Conservation (phyloP, 2,329 filamentous ascomycete species). For the Chrysoporthe austroafricana region DNA sequence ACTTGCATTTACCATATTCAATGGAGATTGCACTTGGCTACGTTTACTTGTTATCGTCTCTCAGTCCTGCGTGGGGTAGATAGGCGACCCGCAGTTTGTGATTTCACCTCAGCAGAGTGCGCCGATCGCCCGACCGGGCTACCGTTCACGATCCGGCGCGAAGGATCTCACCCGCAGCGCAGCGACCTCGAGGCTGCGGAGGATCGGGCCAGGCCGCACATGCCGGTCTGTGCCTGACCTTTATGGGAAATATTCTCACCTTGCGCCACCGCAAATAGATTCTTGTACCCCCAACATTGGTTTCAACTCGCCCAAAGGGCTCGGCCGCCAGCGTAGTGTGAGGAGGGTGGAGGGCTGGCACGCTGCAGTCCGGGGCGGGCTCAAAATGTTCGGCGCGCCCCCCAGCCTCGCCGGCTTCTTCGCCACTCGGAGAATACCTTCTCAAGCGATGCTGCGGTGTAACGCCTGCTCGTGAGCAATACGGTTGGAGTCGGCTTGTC, state of each 20-base stretch:
- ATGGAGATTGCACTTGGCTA: not conserved
- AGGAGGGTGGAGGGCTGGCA: not conserved
- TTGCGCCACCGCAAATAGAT: slow-evolving; percentile 1
- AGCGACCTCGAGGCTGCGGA: not conserved
- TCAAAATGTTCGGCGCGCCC: not conserved
- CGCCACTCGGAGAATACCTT: not conserved
- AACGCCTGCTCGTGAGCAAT: not conserved
- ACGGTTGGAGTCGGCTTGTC: no score
- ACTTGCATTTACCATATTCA: not conserved
- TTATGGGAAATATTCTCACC: slow-evolving; percentile 3
- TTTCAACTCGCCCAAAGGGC: slow-evolving; percentile 5
- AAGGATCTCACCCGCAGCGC: not conserved
- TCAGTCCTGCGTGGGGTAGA: not conserved
- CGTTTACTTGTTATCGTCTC: not conserved
- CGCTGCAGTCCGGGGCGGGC: not conserved
- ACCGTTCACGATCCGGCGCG: not conserved
- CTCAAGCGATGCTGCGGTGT: not conserved
- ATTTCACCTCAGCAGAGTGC: not conserved
- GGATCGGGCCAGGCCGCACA: not conserved
- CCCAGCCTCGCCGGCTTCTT: not conserved
- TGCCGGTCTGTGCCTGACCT: not conserved
- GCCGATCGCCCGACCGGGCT: no score
- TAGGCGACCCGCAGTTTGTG: not conserved
- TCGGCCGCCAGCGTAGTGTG: not conserved
- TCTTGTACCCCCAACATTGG: not conserved